A percentile compares a stretch with the other conserved stretches of the same genome.
Evolutionary conservation across 140 eudicot species (phyloP).

Genomic region (Ambrosia hybrid): DNA sequence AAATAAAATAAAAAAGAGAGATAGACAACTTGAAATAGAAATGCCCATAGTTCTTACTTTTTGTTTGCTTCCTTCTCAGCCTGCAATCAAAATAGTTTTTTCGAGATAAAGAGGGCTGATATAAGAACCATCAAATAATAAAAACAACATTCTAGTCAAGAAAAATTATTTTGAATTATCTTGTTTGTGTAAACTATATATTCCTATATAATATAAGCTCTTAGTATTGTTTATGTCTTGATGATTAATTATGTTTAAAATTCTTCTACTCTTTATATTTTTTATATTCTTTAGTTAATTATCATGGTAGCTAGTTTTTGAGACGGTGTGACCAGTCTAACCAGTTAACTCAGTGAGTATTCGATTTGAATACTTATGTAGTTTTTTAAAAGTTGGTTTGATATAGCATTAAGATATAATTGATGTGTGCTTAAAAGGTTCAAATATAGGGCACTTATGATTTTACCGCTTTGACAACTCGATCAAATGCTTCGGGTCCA

Average conservation of each 20-base stretch:
- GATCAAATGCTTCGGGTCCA: conserved; percentile 90
- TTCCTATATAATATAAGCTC: neutral
- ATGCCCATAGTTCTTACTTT: conserved; percentile 38
- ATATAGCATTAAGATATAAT: neutral
- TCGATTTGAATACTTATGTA: neutral
- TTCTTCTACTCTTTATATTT: neutral
- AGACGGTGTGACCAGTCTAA: neutral
- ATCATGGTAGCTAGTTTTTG: too few species aligned
- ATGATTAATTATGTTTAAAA: neutral
- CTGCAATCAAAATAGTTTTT: conserved; percentile 39
- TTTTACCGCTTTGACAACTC: conserved; percentile 84
- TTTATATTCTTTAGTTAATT: too few species aligned
- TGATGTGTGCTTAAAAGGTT: neutral
- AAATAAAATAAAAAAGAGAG: neutral
- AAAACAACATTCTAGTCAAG: too few species aligned
- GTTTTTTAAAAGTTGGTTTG: neutral
- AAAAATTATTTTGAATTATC: too few species aligned
- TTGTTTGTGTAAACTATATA: neutral
- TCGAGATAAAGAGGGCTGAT: too few species aligned
- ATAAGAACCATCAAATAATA: too few species aligned
- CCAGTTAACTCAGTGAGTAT: too few species aligned
- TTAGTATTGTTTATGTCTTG: neutral
- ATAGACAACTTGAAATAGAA: conserved; percentile 5
- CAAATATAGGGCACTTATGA: neutral
- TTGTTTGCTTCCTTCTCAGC: conserved; percentile 90